phyloP scores from a whole-genome alignment of 169 alveolate species.

The Besnoitia besnoiti region DNA sequence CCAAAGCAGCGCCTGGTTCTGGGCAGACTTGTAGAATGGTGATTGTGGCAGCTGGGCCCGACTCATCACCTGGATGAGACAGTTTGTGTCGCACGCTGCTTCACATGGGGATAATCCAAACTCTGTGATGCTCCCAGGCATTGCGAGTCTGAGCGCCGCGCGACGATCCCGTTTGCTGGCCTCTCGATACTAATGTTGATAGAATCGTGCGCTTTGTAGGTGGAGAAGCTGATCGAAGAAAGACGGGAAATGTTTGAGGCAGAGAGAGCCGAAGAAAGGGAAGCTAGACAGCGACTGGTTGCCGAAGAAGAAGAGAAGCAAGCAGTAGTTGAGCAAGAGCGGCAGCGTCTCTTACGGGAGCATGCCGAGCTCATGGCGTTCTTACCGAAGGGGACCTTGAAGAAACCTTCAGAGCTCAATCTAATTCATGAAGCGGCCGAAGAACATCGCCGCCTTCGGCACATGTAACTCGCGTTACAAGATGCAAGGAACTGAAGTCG shows the following conservation, averaged over 20 bases:
- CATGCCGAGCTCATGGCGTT: conserved; percentile 78
- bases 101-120: no score
- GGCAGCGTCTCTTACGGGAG: conserved; percentile 77
- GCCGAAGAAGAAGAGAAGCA: conserved; percentile 76
- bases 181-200: no score
- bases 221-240: conserved; percentile 81
- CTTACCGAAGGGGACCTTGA: conserved; percentile 80
- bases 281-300: conserved; percentile 69
- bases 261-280: conserved; percentile 79
- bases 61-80: no score
- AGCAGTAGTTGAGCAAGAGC: conserved; percentile 79
- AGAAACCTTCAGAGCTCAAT: conserved; percentile 66
- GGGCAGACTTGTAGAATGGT: no score
- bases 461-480: not conserved
- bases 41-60: no score
- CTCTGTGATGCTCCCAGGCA: no score
- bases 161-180: no score
- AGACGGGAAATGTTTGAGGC: conserved; percentile 75
- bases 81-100: no score
- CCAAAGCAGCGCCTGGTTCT: not conserved
- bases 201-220: no score
- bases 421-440: conserved; percentile 46
- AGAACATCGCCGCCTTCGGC: not conserved
- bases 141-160: no score
- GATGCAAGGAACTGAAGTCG: no score